Evolutionary conservation across 225 moss, liverwort and hornwort species (phyloP).

Genomic region (Thuidium tamariscinum): DNA sequence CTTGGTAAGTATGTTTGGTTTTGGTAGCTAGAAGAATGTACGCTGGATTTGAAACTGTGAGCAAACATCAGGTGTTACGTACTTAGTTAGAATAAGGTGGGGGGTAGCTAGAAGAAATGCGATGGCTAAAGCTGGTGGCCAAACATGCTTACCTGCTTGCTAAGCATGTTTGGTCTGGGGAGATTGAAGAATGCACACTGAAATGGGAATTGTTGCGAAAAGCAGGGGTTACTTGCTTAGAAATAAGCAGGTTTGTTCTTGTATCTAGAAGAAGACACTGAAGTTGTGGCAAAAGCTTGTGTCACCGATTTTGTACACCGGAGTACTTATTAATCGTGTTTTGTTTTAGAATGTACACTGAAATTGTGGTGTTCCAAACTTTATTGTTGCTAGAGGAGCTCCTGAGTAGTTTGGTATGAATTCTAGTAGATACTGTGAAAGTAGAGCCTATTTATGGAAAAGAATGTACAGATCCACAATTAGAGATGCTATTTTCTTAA

Average conservation of each 20-base stretch:
- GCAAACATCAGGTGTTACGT: background rate
- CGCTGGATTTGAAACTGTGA: background rate
- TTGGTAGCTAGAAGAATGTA: background rate
- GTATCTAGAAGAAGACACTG: background rate
- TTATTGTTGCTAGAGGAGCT: background rate
- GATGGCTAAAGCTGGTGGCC: background rate
- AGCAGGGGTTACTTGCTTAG: background rate
- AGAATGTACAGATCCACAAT: background rate
- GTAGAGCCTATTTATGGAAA: background rate
- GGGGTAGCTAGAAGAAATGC: background rate
- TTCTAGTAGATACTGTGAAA: background rate
- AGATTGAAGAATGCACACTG: background rate
- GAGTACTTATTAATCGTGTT: background rate
- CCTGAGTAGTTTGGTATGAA: background rate
- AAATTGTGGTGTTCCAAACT: background rate
- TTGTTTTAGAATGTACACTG: background rate
- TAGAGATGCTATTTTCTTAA: background rate
- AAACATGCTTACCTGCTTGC: background rate
- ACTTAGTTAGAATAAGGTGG: background rate
- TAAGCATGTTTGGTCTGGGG: background rate
- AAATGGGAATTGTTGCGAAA: background rate
- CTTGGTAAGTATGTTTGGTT: background rate
- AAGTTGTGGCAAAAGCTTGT: background rate
- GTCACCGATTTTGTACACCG: background rate
- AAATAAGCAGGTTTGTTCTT: background rate